Conservation (phyloP, 2,329 filamentous ascomycete species). For the Metarhizium anisopliae region DNA sequence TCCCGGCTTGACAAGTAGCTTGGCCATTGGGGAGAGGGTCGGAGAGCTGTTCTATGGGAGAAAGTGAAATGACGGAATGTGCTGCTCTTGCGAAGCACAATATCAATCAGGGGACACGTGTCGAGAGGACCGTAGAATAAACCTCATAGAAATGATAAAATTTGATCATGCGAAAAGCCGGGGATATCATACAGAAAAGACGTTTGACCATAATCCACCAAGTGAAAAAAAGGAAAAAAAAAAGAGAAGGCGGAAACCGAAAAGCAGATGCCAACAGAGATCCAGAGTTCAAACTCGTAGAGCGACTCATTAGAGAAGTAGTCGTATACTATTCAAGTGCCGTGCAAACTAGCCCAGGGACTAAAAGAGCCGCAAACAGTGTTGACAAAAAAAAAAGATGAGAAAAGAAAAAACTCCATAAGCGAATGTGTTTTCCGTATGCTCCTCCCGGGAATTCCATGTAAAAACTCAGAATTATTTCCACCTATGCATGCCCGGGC, state of each 20-base stretch:
- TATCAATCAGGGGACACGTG: no score
- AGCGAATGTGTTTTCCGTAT: constrained; percentile 3
- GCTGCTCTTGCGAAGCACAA: no score
- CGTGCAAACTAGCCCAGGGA: not conserved
- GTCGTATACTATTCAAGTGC: not conserved
- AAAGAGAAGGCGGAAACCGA: no score
- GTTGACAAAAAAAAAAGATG: no score
- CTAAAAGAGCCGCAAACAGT: not conserved
- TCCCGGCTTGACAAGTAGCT: constrained; percentile 75
- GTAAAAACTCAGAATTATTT: not conserved
- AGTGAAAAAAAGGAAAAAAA: not conserved
- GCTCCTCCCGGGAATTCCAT: constrained; percentile 4
- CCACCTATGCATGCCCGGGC: not conserved
- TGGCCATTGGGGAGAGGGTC: constrained; percentile 81
- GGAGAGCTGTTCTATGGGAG: constrained; percentile 36
- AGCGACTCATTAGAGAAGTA: not conserved
- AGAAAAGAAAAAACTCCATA: not conserved
- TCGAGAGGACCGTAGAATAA: no score
- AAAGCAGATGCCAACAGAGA: not conserved
- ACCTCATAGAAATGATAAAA: no score
- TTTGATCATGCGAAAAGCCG: not conserved
- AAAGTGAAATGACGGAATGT: not conserved
- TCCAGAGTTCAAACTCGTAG: not conserved
- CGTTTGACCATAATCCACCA: not conserved
- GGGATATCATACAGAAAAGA: not conserved